These are phyloP conservation scores for Ganoderma boninense DNA, from an alignment of 1,284 basidiomycete species.

Conservation along the genomic window DNA sequence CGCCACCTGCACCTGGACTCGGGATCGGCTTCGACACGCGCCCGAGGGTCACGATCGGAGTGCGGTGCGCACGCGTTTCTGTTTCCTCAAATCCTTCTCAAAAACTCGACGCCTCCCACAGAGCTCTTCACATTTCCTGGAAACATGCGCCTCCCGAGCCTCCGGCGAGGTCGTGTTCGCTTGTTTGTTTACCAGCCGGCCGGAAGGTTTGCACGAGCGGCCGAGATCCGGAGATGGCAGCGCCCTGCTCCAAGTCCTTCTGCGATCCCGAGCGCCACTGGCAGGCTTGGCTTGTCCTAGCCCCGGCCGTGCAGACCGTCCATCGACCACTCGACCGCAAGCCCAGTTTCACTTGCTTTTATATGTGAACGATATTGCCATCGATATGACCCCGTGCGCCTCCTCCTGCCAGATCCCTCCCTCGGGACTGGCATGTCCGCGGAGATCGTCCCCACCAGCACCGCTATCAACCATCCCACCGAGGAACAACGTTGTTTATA, in stretches of 20 bases:
- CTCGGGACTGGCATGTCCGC: not conserved
- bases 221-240: not conserved
- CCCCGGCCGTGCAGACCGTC: not conserved
- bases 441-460: not conserved
- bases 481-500: not conserved
- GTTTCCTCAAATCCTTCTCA: not conserved
- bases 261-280: not conserved
- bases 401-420: not conserved
- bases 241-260: not conserved
- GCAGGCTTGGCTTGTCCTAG: too few relatives aligned
- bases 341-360: not conserved
- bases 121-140: not conserved
- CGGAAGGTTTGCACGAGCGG: not conserved
- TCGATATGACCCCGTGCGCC: not conserved
- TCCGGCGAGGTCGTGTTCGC: not conserved
- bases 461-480: not conserved
- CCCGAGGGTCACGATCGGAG: not conserved
- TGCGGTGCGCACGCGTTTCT: not conserved
- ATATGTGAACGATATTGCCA: not conserved
- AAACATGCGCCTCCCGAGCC: not conserved
- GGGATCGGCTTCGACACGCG: not conserved
- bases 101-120: conserved; percentile 1
- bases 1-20: not conserved
- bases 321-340: not conserved
- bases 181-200: not conserved